Conservation (phyloP, 2,329 filamentous ascomycete genomes). For the Botrytis elliptica region DNA sequence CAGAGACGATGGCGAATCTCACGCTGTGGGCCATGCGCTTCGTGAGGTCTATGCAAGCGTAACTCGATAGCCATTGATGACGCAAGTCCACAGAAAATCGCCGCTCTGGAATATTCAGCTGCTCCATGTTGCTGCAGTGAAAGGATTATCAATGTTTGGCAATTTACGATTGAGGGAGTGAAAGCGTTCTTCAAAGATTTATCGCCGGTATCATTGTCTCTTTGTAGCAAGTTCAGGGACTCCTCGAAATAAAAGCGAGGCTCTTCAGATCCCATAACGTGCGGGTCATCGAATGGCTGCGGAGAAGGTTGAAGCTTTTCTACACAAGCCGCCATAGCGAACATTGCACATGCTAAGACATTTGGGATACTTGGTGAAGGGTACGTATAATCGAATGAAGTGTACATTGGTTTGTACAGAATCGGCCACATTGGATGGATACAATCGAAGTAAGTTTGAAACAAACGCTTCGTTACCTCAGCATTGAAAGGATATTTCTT, state of each 20-base stretch:
- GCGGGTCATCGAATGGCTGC: constrained; percentile 24
- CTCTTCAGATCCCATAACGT: constrained; percentile 18
- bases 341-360: constrained; percentile 34
- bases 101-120: constrained; percentile 37
- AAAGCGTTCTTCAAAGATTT: constrained; percentile 29
- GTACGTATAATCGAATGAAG: constrained; percentile 31
- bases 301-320: constrained; percentile 27
- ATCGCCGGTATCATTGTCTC: constrained; percentile 18
- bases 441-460: constrained; percentile 37
- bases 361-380: constrained; percentile 32
- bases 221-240: constrained; percentile 31
- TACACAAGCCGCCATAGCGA: constrained; percentile 36
- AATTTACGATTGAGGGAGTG: constrained; percentile 33
- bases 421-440: constrained; percentile 39
- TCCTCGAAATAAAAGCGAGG: constrained; percentile 20
- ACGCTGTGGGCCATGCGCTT: constrained; percentile 30
- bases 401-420: constrained; percentile 38
- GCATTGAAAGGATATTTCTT: constrained; percentile 24
- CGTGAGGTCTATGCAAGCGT: constrained; percentile 32
- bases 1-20: constrained; percentile 36
- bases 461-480: constrained; percentile 32
- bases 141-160: constrained; percentile 36
- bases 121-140: constrained; percentile 37
- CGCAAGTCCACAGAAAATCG: constrained; percentile 34
- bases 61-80: constrained; percentile 37